A percentile compares a stretch with the other conserved stretches of the same genome.
Evolutionary conservation across 1,139 yeast genomes (phyloP).

Genomic region (Meyerozyma smithsonii): DNA sequence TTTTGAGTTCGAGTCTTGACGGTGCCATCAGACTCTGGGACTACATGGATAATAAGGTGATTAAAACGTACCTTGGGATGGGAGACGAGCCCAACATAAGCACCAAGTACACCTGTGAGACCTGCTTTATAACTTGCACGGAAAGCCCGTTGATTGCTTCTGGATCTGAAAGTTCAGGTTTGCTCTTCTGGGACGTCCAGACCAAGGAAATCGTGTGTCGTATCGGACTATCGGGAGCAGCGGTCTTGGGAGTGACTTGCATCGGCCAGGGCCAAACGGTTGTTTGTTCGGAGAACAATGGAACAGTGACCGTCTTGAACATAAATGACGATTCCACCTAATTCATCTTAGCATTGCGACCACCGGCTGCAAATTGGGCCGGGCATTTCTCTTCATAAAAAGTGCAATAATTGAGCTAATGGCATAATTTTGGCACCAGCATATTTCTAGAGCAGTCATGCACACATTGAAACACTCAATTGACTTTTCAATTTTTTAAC

Average conservation of each 20-base stretch:
- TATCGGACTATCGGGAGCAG: constrained; percentile 10
- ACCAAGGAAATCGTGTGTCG: constrained; percentile 47
- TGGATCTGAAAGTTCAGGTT: constrained; percentile 60
- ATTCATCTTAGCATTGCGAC: no score
- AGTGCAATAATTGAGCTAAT: no score
- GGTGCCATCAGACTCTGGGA: constrained; percentile 80
- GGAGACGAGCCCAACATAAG: constrained; percentile 29
- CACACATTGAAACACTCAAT: no score
- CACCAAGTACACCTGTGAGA: constrained; percentile 39
- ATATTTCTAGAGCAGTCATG: no score
- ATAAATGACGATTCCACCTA: not conserved
- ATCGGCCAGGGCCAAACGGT: constrained; percentile 7
- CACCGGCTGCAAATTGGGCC: not conserved
- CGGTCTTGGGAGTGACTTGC: constrained; percentile 9
- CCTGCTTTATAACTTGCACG: constrained; percentile 39
- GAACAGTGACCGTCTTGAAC: constrained; percentile 9
- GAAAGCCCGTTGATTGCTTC: constrained; percentile 46
- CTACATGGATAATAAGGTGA: constrained; percentile 69
- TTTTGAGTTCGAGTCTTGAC: constrained; percentile 77
- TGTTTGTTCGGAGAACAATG: constrained; percentile 8
- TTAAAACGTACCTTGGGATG: constrained; percentile 61
- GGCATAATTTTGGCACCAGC: no score
- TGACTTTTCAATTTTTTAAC: no score
- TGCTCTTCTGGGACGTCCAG: constrained; percentile 75
- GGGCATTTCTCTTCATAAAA: no score